phyloP scores from a whole-genome alignment of 139 green algal genomes.

The Dunaliella primolecta region DNA sequence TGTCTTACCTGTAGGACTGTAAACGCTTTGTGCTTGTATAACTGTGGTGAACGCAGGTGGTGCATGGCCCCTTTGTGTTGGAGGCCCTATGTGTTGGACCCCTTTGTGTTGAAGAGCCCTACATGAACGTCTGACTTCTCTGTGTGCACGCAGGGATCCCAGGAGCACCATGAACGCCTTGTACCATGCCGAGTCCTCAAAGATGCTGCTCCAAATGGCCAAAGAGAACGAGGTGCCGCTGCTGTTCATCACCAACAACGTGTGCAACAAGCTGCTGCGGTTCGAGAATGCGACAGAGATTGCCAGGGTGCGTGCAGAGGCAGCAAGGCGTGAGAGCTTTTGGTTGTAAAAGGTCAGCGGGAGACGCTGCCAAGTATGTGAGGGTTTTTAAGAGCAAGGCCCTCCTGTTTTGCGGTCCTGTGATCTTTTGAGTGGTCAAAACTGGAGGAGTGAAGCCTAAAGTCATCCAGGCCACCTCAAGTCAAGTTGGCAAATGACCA shows the following conservation, averaged over 20 bases:
- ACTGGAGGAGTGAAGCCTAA: too few species aligned
- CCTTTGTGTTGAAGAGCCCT: too few species aligned
- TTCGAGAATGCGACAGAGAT: slow-evolving; percentile 33
- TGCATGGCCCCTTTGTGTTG: neutral
- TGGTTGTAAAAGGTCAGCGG: too few species aligned
- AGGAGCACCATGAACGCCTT: slow-evolving; percentile 48
- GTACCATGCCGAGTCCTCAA: slow-evolving; percentile 31
- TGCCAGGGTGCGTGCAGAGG: slow-evolving; percentile 10
- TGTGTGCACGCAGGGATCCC: slow-evolving; percentile 26
- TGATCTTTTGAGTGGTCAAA: too few species aligned
- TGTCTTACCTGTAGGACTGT: too few species aligned
- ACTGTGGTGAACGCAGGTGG: neutral
- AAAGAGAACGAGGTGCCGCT: slow-evolving; percentile 31
- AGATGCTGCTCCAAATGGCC: slow-evolving; percentile 30
- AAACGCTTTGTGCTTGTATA: neutral
- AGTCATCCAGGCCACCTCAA: too few species aligned
- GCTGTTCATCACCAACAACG: slow-evolving; percentile 54
- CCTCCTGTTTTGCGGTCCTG: too few species aligned
- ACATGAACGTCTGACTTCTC: neutral
- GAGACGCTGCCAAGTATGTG: too few species aligned
- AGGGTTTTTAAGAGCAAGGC: too few species aligned
- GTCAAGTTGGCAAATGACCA: too few species aligned
- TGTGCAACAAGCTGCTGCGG: slow-evolving; percentile 43
- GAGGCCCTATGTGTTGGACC: neutral
- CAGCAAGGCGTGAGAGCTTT: too few species aligned